Evolutionary conservation across 129 eudicot species (phyloP), one percentile per base, ranked within the genome.

Genomic region (Saussurea involucrata): DNA sequence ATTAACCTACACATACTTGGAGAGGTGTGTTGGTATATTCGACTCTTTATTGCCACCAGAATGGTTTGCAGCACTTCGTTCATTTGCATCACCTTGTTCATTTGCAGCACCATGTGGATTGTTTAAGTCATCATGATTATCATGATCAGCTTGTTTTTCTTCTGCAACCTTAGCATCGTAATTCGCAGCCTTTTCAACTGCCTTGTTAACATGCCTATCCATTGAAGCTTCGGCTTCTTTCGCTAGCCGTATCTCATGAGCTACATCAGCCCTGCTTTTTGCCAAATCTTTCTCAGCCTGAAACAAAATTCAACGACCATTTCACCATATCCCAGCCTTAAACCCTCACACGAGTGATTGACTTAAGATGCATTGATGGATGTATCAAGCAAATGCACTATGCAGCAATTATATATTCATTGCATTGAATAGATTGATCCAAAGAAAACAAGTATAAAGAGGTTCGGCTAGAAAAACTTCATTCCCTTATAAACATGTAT

Each of bases 161-260:
- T 42, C 79, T 25, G 69, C 22, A 18, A 78, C 81, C 73, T 81
- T 87, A 8, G 83, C 82, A 28, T 88, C 91, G 1, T 88, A 86
- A 20, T 28, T 53, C 6, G 80, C 85, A n/a, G 67, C 90, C 77
- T 83, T 87, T 22, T 86, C 85, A 2, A 88, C 90, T 6, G 98
- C 98, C 78, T 86, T 93, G 77, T 86, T 85, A 12, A 88, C 94
- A 76, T 93, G 98, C 46, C 76, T 20, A 36, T 90, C 89, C 94
- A 90, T 93, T 17, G 83, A 84, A 1, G 90, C 92, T 83, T 93
- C 94, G 1, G 96, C 98, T 60, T 93, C 96, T 70, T 71, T 84
- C 0, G 96, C 98, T 36, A 86, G 68, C 72, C 94, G 79, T 11
- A 93, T 83, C 82, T 93, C 98, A 36, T 88, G 93, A 4, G 98